Base-by-base conservation (phyloP, 202 grass and related monocot genomes). In the Panicum hallii region DNA sequence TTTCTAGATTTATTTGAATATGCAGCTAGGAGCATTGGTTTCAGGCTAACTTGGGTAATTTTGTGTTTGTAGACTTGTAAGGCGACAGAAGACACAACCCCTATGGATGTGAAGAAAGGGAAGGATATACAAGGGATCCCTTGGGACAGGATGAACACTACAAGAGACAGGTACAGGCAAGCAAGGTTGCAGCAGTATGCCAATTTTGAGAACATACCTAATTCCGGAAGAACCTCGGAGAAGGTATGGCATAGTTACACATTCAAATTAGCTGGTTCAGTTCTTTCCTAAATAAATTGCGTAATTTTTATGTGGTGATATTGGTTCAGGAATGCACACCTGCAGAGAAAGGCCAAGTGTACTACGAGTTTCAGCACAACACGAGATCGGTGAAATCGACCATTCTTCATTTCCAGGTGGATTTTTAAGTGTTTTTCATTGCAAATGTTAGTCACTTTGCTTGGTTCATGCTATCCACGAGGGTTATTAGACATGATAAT, bases 391-490 rank as follows among this genome's bases (percentile, higher is more conserved):
- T 97, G 43, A 97, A 90, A 80, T 75, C 92, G 7, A 86, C 76
- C n/a, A 90, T 97, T 85, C 84, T 84, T 89, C 95, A 97, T 93
- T 93, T 94, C 45, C 88, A 97, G 87, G 95, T 94, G 80, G 32
- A 42, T 79, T 86, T 53, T 53, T 2, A 5, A 17, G 23, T 10
- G 55, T 36, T 16, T 22, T 7, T 36, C 0, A 11, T 63, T 22
- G 11, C 10, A 52, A 83, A 52, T 74, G 43, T 26, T 28, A 19
- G 5, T 38, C 34, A 4, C 45, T 34, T 53, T 79, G 26, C 30
- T 79, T n/a, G 14, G 30, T 45, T 69, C 42, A 80, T 75, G 16
- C 15, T 66, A 67, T 26, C 11, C 20, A 58, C 36, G 14, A 34
- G 16, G 32, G 4, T 52, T 52, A 14, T 74, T 17, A 63, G 60